These are phyloP conservation scores for Sugiyamaella paludigena DNA, from an alignment of 1,139 yeast genomes.

Conservation along the genomic window DNA sequence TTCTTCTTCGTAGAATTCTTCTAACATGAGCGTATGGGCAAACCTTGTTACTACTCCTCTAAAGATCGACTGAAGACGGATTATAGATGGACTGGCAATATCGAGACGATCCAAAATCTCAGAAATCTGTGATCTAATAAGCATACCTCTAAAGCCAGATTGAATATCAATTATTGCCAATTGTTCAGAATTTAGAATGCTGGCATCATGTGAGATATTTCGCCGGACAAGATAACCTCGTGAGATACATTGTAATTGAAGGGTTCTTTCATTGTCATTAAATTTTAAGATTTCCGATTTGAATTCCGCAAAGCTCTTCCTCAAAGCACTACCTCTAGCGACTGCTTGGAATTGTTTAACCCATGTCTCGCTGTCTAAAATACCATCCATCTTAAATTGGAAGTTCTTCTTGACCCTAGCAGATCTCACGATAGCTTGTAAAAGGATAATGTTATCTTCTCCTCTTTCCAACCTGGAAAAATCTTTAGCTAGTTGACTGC, in stretches of 20 bases:
- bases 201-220: slow-evolving; percentile 14
- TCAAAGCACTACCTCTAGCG: slow-evolving; percentile 42
- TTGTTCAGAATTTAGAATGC: slow-evolving; percentile 20
- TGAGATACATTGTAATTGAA: slow-evolving; percentile 34
- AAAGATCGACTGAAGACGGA: slow-evolving; percentile 44
- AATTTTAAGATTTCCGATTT: slow-evolving; percentile 5
- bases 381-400: slow-evolving; percentile 38
- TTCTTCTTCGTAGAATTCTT: slow-evolving; percentile 51
- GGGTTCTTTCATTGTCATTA: slow-evolving; percentile 28
- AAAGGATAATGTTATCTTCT: slow-evolving; percentile 25
- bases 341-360: slow-evolving; percentile 47
- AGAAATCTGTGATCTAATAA: slow-evolving; percentile 26
- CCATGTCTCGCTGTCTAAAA: slow-evolving; percentile 42
- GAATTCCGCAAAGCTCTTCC: slow-evolving; percentile 31
- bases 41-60: slow-evolving; percentile 51
- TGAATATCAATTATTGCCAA: slow-evolving; percentile 29
- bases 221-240: slow-evolving; percentile 36
- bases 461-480: slow-evolving; percentile 19
- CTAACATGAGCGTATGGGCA: slow-evolving; percentile 48
- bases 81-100: slow-evolving; percentile 38
- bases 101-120: slow-evolving; percentile 26
- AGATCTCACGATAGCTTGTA: slow-evolving; percentile 54
- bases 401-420: slow-evolving; percentile 44
- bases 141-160: slow-evolving; percentile 32
- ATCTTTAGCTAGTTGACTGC: slow-evolving; percentile 4